Evolutionary conservation across 208 protist genomes (phyloP).

Genomic region (Trypanosoma caninum): DNA sequence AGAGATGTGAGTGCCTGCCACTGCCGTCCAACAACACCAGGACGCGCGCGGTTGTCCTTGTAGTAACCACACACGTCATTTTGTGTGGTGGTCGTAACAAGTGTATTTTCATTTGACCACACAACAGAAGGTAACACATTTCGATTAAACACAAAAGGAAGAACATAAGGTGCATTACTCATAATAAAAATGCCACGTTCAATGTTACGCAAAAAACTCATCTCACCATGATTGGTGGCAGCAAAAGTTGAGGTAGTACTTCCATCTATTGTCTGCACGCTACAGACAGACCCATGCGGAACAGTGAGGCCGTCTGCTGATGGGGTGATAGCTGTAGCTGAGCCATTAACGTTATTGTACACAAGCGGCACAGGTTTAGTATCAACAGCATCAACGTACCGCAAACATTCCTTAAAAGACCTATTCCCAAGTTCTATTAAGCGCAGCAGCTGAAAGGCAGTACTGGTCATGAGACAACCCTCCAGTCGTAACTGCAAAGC

Average conservation of each 20-base stretch:
- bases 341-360: background rate
- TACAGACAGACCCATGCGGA: constrained; percentile 5
- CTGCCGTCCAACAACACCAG: constrained; percentile 18
- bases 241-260: constrained; percentile 7
- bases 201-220: constrained; percentile 26
- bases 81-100: background rate
- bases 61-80: constrained; percentile 9
- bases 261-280: constrained; percentile 19
- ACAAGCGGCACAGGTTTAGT: background rate
- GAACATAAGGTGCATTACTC: constrained; percentile 68
- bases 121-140: constrained; percentile 16
- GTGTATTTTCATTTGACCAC: constrained; percentile 9
- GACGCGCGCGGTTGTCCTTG: constrained; percentile 11
- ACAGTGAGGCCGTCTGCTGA: background rate
- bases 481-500: constrained; percentile 79
- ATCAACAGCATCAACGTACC: constrained; percentile 23
- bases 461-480: constrained; percentile 68
- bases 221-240: background rate
- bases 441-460: constrained; percentile 23
- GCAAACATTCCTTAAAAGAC: constrained; percentile 69
- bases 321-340: background rate
- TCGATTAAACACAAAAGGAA: constrained; percentile 69
- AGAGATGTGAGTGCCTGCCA: constrained; percentile 19
- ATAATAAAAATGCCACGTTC: constrained; percentile 53
- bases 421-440: constrained; percentile 48